A percentile compares a stretch with the other conserved stretches of the same genome.
Evolutionary conservation across 2,329 filamentous ascomycete genomes (phyloP).

Genomic region (Ophiostoma novo-ulmi): DNA sequence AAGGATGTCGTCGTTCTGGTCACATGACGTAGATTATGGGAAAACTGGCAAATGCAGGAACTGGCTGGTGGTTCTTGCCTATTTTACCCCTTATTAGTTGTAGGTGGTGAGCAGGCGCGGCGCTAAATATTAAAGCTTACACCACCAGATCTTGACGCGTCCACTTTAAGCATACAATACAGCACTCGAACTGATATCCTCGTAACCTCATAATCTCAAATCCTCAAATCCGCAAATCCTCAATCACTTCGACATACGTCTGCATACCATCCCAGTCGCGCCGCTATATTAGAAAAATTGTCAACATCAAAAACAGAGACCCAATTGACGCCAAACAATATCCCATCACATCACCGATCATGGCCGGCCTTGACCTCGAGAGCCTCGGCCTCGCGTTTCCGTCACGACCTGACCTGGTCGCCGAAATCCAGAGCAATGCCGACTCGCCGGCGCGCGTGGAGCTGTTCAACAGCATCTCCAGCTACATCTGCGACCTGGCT

Average conservation of each 20-base stretch:
- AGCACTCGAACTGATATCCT: background rate
- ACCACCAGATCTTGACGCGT: slow-evolving; percentile 3
- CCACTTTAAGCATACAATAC: background rate
- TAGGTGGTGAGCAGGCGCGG: background rate
- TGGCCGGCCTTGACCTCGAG: slow-evolving; percentile 10
- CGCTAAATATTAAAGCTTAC: slow-evolving; percentile 1
- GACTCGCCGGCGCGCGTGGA: slow-evolving; percentile 47
- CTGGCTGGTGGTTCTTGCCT: background rate
- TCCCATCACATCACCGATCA: background rate
- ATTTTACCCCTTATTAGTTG: slow-evolving; percentile 10
- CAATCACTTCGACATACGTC: background rate
- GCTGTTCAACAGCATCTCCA: slow-evolving; percentile 54
- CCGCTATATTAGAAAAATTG: background rate
- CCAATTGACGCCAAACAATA: background rate
- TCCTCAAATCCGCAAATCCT: background rate
- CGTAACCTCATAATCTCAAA: background rate
- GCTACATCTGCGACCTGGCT: slow-evolving; percentile 46
- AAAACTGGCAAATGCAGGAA: slow-evolving; percentile 2
- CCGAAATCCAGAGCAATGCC: slow-evolving; percentile 50
- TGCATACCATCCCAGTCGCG: background rate
- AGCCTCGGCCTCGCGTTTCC: slow-evolving; percentile 45
- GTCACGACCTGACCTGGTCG: slow-evolving; percentile 52
- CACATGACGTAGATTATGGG: background rate
- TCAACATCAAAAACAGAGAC: background rate
- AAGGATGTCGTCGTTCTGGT: background rate